phyloP scores from a whole-genome alignment of 768 basidiomycete species.

The Daedaleopsis sinensis region DNA sequence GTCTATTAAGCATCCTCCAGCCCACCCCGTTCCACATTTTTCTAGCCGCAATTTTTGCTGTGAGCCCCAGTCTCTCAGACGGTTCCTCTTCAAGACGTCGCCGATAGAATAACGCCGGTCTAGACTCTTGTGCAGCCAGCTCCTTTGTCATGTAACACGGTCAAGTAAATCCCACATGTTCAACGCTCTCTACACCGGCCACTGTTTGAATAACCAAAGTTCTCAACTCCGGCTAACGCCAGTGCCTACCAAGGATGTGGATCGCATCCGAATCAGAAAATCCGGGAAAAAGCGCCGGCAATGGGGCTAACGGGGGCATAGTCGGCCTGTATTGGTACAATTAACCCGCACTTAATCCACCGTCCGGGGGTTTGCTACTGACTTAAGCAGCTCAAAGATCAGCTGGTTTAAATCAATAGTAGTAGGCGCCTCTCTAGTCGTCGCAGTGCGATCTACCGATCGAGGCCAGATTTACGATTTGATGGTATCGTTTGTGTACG shows the following conservation, averaged over 20 bases:
- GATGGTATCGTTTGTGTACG: conserved; percentile 18
- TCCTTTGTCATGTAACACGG: background rate
- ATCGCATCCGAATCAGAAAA: too few species aligned
- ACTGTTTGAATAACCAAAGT: too few species aligned
- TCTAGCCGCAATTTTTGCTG: background rate
- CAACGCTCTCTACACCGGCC: too few species aligned
- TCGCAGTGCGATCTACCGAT: conserved; percentile 6
- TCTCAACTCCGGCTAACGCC: too few species aligned
- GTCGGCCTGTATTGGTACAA: too few species aligned
- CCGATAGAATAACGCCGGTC: background rate
- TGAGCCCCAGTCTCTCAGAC: background rate
- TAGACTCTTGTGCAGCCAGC: background rate
- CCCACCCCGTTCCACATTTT: background rate
- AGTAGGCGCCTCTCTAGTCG: background rate
- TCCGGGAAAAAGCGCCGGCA: too few species aligned
- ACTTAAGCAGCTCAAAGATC: background rate
- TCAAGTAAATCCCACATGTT: too few species aligned
- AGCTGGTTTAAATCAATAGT: background rate
- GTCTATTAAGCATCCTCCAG: too few species aligned
- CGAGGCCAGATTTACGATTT: conserved; percentile 15
- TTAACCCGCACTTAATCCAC: too few species aligned
- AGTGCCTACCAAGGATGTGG: too few species aligned
- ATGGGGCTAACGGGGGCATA: too few species aligned
- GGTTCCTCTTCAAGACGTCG: background rate
- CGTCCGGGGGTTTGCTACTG: background rate